These are phyloP conservation scores for Bidens hawaiensis DNA, from an alignment of 140 eudicot species.

Conservation along the genomic window DNA sequence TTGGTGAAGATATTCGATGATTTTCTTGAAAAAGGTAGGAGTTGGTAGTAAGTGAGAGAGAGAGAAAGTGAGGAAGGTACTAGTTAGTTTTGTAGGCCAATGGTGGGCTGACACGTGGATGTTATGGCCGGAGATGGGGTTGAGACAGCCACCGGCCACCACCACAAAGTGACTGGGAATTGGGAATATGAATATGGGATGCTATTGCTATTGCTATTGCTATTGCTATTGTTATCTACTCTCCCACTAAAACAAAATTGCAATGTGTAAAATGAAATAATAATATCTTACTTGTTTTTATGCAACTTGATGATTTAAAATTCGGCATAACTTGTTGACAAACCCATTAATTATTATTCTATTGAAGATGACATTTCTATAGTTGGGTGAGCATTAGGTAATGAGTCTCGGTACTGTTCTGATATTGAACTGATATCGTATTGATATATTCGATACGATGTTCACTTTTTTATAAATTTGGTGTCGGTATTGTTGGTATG, in stretches of 20 bases:
- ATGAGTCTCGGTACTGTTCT: too few relatives aligned
- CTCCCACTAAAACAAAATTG: background rate
- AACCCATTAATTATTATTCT: background rate
- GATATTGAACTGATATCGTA: too few relatives aligned
- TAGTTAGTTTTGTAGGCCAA: slow-evolving; percentile 25
- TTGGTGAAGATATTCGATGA: slow-evolving; percentile 27
- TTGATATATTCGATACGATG: too few relatives aligned
- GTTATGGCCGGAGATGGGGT: slow-evolving; percentile 26
- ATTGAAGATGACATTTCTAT: too few relatives aligned
- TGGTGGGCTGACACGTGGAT: slow-evolving; percentile 36
- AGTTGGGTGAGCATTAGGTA: too few relatives aligned
- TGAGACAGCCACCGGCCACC: slow-evolving; percentile 18
- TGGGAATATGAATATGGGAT: too few relatives aligned
- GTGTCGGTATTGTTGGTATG: too few relatives aligned
- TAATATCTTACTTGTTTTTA: background rate
- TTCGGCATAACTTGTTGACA: slow-evolving; percentile 1
- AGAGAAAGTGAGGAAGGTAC: too few relatives aligned
- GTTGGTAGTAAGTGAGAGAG: slow-evolving; percentile 19
- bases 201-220: too few relatives aligned
- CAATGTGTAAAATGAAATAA: background rate
- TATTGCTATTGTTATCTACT: too few relatives aligned
- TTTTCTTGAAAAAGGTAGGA: slow-evolving; percentile 16
- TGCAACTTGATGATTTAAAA: slow-evolving; percentile 9
- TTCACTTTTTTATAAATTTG: too few relatives aligned
- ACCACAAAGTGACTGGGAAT: background rate